Evolutionary conservation across 139 green algal genomes (phyloP).

Genomic region (Closterium sp.): DNA sequence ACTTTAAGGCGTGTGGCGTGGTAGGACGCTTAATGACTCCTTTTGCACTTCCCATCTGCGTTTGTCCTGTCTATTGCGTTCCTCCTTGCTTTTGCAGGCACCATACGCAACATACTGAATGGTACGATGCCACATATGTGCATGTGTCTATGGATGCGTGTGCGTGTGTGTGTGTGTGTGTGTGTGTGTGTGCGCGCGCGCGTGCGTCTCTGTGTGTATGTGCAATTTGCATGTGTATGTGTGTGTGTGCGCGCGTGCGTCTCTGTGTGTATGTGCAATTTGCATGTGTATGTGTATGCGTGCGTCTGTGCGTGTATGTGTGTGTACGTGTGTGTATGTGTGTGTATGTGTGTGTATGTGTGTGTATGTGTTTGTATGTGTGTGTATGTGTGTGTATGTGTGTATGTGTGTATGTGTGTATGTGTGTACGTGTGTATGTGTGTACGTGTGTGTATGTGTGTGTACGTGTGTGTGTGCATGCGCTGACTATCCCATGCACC

Average conservation of each 20-base stretch:
- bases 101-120: conserved; percentile 56
- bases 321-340: neutral
- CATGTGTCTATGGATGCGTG: neutral
- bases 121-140: neutral
- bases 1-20: too few species aligned
- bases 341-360: too few species aligned
- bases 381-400: neutral
- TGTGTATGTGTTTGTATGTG: too few species aligned
- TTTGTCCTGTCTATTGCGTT: neutral
- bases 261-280: neutral
- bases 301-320: neutral
- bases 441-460: neutral
- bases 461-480: neutral
- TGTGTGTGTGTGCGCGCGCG: neutral
- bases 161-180: neutral
- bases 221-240: too few species aligned
- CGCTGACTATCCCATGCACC: neutral
- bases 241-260: neutral
- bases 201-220: neutral
- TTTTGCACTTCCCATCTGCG: neutral
- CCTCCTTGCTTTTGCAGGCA: conserved; percentile 62
- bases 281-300: neutral
- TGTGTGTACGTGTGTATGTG: neutral
- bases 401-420: too few species aligned
- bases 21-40: too few species aligned